Conservation (phyloP, 2,329 filamentous ascomycete species). For the Fusarium graminum region DNA sequence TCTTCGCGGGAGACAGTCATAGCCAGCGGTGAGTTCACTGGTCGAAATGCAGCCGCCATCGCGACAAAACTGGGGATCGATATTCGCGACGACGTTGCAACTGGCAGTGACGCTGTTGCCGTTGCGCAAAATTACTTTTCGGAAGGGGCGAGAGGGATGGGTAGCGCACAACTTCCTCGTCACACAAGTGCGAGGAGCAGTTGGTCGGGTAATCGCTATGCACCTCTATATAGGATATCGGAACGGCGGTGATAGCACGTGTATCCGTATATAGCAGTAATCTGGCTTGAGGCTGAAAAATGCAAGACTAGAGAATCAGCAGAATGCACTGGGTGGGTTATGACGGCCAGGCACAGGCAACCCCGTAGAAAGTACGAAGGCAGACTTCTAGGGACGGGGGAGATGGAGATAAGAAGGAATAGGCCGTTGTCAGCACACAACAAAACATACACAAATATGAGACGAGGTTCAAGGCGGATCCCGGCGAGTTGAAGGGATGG, state of each 20-base stretch:
- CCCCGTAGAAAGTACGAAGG: conserved; percentile 23
- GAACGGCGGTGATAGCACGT: conserved; percentile 35
- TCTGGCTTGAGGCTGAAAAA: conserved; percentile 46
- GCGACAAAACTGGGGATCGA: conserved; percentile 41
- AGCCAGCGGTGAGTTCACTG: conserved; percentile 60
- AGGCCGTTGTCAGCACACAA: conserved; percentile 26
- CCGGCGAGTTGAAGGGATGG: conserved; percentile 33
- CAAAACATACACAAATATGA: conserved; percentile 25
- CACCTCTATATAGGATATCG: conserved; percentile 30
- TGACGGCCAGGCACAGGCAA: conserved; percentile 41
- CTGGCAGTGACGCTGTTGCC: conserved; percentile 21
- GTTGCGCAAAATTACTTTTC: conserved; percentile 27
- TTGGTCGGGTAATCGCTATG: conserved; percentile 36
- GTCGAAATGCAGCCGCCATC: conserved; percentile 64
- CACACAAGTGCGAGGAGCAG: conserved; percentile 41
- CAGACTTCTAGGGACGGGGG: conserved; percentile 24
- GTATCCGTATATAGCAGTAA: conserved; percentile 29
- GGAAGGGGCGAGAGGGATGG: conserved; percentile 28
- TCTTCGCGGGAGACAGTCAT: conserved; percentile 53
- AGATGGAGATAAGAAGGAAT: conserved; percentile 44
- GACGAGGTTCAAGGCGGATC: conserved; percentile 38
- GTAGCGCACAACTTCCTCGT: conserved; percentile 34
- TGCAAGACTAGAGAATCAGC: conserved; percentile 43
- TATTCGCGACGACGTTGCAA: conserved; percentile 23
- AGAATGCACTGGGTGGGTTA: conserved; percentile 40